phyloP scores from a whole-genome alignment of 1,284 basidiomycete species.

The Cryptococcus maquisensis region DNA sequence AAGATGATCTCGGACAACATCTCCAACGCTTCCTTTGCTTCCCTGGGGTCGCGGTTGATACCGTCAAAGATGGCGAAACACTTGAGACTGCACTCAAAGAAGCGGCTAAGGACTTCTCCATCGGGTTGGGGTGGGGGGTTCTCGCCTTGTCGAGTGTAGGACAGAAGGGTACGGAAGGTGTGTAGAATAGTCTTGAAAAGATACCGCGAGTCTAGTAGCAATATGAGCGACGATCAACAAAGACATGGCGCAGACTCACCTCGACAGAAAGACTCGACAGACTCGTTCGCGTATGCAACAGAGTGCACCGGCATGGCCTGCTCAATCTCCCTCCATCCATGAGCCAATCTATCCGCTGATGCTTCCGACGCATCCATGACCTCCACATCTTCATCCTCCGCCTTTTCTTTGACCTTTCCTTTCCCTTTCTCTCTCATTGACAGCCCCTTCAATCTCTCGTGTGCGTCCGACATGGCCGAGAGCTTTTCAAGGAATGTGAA shows the following conservation, averaged over 20 bases:
- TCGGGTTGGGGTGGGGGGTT: slow-evolving; percentile 65
- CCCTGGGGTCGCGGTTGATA: slow-evolving; percentile 60
- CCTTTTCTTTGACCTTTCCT: slow-evolving; percentile 41
- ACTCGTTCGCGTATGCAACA: slow-evolving; percentile 68
- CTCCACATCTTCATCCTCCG: slow-evolving; percentile 22
- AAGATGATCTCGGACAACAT: slow-evolving; percentile 72
- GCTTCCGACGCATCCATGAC: slow-evolving; percentile 21
- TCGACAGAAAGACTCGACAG: slow-evolving; percentile 64
- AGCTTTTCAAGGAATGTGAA: slow-evolving; percentile 84
- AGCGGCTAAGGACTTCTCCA: slow-evolving; percentile 76
- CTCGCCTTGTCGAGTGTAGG: slow-evolving; percentile 73
- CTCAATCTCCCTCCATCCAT: slow-evolving; percentile 61
- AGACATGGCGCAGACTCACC: slow-evolving; percentile 52
- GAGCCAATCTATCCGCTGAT: slow-evolving; percentile 30
- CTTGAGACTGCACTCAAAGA: slow-evolving; percentile 80
- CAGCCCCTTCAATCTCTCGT: slow-evolving; percentile 50
- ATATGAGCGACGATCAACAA: neutral
- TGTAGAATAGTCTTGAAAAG: slow-evolving; percentile 86
- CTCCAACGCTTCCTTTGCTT: slow-evolving; percentile 84
- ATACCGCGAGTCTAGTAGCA: slow-evolving; percentile 67
- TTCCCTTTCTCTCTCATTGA: slow-evolving; percentile 41
- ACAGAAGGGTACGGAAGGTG: slow-evolving; percentile 79
- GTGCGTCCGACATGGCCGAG: slow-evolving; percentile 68
- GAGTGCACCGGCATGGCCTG: slow-evolving; percentile 71
- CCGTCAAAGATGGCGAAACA: slow-evolving; percentile 83